phyloP scores from a whole-genome alignment of 2,329 filamentous ascomycete species.

The Colletotrichum liaoningense region DNA sequence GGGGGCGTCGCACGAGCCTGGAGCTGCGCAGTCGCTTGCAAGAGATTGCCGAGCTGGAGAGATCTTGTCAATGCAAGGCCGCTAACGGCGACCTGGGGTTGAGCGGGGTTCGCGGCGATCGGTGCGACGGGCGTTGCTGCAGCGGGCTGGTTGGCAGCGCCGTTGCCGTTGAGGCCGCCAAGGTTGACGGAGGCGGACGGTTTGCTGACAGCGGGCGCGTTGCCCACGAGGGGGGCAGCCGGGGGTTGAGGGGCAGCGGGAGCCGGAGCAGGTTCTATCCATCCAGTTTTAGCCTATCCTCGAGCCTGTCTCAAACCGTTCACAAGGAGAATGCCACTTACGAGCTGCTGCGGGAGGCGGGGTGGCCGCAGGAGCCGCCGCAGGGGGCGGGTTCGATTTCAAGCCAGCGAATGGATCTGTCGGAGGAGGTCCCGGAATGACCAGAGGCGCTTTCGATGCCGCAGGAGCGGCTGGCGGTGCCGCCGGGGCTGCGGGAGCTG shows the following conservation, averaged over 20 bases:
- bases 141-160: slow-evolving; percentile 24
- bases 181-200: slow-evolving; percentile 37
- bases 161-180: slow-evolving; percentile 36
- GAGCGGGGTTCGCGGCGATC: slow-evolving; percentile 38
- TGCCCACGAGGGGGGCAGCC: slow-evolving; percentile 19
- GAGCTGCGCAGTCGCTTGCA: slow-evolving; percentile 33
- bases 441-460: slow-evolving; percentile 1
- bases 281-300: not conserved
- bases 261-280: slow-evolving; percentile 14
- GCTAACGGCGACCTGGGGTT: slow-evolving; percentile 45
- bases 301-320: not conserved
- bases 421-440: not conserved
- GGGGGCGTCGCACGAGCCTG: slow-evolving; percentile 33
- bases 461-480: slow-evolving; percentile 8
- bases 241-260: slow-evolving; percentile 20
- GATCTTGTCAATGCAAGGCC: slow-evolving; percentile 55
- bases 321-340: not conserved
- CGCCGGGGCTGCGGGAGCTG: slow-evolving; percentile 16
- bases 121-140: slow-evolving; percentile 18
- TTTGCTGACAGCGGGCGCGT: slow-evolving; percentile 36
- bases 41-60: slow-evolving; percentile 57
- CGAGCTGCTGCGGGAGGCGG: slow-evolving; percentile 25
- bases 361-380: slow-evolving; percentile 2
- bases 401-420: slow-evolving; percentile 18
- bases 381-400: slow-evolving; percentile 7